These are phyloP conservation scores for Backusella tuberculispora DNA, from an alignment of 192 early-diverging fungal genomes.

Conservation along the genomic window DNA sequence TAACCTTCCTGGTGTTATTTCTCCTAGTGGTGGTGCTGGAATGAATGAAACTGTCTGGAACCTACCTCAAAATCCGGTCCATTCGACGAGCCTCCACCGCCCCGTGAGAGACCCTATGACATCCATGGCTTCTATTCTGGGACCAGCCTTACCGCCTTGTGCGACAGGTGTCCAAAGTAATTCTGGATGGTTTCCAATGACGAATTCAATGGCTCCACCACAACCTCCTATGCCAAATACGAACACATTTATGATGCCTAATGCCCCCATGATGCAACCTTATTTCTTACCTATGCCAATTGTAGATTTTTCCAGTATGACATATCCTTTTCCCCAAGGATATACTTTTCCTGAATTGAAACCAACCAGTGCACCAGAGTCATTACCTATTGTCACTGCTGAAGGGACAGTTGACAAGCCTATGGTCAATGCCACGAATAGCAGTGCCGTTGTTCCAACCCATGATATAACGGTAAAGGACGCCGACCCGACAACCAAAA, in stretches of 20 bases:
- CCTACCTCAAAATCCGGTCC: background rate
- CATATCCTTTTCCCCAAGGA: background rate
- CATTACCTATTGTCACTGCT: background rate
- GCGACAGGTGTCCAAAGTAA: background rate
- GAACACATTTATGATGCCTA: slow-evolving; percentile 9
- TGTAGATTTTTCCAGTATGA: background rate
- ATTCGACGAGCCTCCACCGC: background rate
- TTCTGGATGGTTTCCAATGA: slow-evolving; percentile 13
- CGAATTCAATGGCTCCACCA: background rate
- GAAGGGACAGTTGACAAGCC: background rate
- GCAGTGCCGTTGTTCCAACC: background rate
- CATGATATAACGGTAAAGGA: background rate
- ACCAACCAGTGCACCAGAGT: background rate
- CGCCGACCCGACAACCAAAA: background rate
- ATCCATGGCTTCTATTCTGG: background rate
- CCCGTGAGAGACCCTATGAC: slow-evolving; percentile 4
- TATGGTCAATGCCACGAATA: background rate
- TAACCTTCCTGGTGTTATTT: background rate
- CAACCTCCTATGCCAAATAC: slow-evolving; percentile 6
- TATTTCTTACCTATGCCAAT: slow-evolving; percentile 6
- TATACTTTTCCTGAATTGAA: background rate
- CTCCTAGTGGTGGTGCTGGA: background rate
- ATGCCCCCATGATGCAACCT: slow-evolving; percentile 14
- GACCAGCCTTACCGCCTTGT: background rate
- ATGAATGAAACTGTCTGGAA: slow-evolving; percentile 4